Base-by-base conservation (phyloP, 768 basidiomycete species). In the Cystofilobasidium macerans region DNA sequence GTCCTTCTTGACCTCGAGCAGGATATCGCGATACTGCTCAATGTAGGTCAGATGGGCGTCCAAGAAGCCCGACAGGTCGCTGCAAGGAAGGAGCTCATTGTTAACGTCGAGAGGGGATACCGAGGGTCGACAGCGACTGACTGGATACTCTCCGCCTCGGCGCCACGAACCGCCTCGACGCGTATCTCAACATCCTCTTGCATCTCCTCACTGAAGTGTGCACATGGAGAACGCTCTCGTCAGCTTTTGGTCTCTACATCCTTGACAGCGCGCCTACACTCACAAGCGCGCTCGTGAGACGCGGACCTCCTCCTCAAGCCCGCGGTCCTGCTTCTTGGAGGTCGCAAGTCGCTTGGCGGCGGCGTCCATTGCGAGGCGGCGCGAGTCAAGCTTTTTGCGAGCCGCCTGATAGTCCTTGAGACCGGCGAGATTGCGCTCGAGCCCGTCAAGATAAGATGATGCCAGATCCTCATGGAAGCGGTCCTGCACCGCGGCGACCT, bases 311-410 rank as follows among this genome's bases (percentile, higher is more conserved):
- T 89, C 87, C 69, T 93, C 88, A 1, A 88, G 85, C 57, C 88
- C 89, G 18, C 80, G 76, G 56, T 75, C 82, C 71, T 82, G 82
- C 73, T 91, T 91, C 79, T 92, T 95, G 67, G 74, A 70, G 74
- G 85, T 87, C 61, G 88, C 85, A 4, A 82, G 76, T 71, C 88
- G 89, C 40, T 81, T 79, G 6, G 81, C 76, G 3, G 88, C 86
- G 1, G 89, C 83, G 69, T 94, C 92, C 42, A 84, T 85, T 64
- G 85, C 84, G 65, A 87, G 75, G 89, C 88, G 81, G 72, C 89
- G 79, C 60, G 86, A 89, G 64, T 94, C 90, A 20, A 93, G 76
- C 73, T 91, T 93, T 82, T 91, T 94, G 69, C 84, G 82, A 68
- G 86, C 80, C 6, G 78, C 73, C 65, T 90, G 86, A 69, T 88